Evolutionary conservation across 371 early-diverging fungal genomes (phyloP), one percentile per base, ranked within the genome.

Genomic region (Umbelopsis sp.): DNA sequence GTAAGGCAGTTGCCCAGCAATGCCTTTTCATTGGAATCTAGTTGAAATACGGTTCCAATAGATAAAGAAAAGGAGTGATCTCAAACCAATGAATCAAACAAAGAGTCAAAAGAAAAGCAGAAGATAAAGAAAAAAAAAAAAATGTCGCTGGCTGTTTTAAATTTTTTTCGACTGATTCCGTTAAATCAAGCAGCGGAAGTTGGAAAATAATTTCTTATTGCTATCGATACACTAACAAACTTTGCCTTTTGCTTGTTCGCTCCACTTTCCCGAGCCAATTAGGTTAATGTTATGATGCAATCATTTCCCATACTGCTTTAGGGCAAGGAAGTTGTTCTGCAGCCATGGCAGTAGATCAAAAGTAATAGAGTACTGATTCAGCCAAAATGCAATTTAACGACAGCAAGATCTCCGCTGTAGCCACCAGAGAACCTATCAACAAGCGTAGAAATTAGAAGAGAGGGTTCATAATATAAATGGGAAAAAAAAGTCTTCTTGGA

Each of bases 1-100:
- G 18, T 7, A 57, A 12, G 57, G 57, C 57, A 18, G 29, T 35
- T 57, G 57, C 32, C 57, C 57, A 57, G 57, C 57, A 57, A 57
- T 57, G 57, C 57, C 57, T 57, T 35, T 57, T 57, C 57, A 57
- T 57, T 35, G 18, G 29, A 11, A 18, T 20, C 22, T 51, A 51
- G 20, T 12, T 29, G 29, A 51, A 24, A 50, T 25, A 51, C 41
- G 52, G 29, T 25, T 22, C 52, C 52, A 51, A 51, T 51, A 25
- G 14, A 51, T 20, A 25, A 3, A 57, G 35, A 57, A 18, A 35
- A 8, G n/a, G 11, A 18, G 18, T 35, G 32, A 57, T 57, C 57
- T 10, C 22, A 57, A 35, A 18, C 22, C 18, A 57, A 25, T 11
- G 35, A 57, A 35, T 11, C 18, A n/a, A 57, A 18, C 18, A 57